These are phyloP conservation scores for Stentor coeruleus DNA, from an alignment of 73 alveolate genomes.

Conservation along the genomic window DNA sequence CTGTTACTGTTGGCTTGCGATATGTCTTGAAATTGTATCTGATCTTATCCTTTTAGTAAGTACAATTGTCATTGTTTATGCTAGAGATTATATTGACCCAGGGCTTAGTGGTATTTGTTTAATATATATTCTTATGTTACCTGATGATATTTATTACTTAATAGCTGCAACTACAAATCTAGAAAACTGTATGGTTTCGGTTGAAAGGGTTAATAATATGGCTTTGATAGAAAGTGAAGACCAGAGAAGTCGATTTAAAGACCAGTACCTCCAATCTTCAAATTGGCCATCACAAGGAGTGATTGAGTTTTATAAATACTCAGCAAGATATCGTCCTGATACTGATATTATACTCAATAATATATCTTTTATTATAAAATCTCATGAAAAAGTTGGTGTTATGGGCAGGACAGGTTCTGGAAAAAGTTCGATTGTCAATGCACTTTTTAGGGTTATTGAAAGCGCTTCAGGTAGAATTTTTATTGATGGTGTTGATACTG, in stretches of 20 bases:
- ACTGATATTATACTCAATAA: constrained; percentile 57
- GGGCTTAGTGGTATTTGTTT: background rate
- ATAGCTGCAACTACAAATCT: background rate
- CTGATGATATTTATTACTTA: background rate
- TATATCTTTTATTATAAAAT: constrained; percentile 38
- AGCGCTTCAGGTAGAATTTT: constrained; percentile 55
- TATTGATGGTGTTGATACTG: constrained; percentile 80
- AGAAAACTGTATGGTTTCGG: constrained; percentile 16
- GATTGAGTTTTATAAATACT: constrained; percentile 44
- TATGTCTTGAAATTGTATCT: background rate
- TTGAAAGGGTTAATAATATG: background rate
- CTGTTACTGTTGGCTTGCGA: background rate
- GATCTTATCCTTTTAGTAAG: background rate
- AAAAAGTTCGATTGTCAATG: constrained; percentile 52
- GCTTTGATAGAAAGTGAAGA: background rate
- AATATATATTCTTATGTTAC: background rate
- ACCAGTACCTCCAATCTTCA: background rate
- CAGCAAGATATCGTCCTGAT: constrained; percentile 61
- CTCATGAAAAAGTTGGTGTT: constrained; percentile 68
- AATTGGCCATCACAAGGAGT: constrained; percentile 71
- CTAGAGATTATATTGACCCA: background rate
- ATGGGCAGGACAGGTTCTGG: constrained; percentile 89
- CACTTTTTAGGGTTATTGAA: constrained; percentile 55
- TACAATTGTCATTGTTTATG: background rate
- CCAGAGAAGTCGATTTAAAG: background rate